phyloP scores from a whole-genome alignment of 83 land plant genomes.

The Larix sibirica region DNA sequence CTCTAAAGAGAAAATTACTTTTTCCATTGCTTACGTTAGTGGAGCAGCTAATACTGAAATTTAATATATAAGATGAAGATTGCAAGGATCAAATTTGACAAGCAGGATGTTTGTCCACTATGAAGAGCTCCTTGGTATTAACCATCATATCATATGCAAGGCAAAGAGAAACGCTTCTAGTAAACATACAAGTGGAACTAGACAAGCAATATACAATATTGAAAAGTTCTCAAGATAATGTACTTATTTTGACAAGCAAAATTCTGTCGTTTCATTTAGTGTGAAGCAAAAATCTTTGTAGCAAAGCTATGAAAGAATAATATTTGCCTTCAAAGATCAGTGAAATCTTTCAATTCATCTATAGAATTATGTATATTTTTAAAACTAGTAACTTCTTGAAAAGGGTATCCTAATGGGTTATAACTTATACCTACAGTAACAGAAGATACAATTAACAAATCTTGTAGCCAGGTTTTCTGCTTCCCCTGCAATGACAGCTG shows the following conservation, averaged over 20 bases:
- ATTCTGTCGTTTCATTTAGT: not conserved
- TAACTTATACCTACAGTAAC: no score
- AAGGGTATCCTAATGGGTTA: no score
- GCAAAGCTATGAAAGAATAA: not conserved
- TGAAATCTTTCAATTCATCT: no score
- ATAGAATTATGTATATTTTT: no score
- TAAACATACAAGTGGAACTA: not conserved
- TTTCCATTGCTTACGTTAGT: not conserved
- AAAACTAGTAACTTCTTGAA: no score
- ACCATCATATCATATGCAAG: not conserved
- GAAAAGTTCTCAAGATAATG: not conserved
- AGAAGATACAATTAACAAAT: no score
- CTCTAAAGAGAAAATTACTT: not conserved
- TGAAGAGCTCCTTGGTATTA: slow-evolving; percentile 7
- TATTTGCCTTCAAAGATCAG: no score
- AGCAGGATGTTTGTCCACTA: not conserved
- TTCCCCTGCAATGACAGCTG: no score
- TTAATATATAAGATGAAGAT: not conserved
- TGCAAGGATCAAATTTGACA: not conserved
- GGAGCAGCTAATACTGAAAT: not conserved
- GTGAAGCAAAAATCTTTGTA: not conserved
- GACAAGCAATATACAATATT: not conserved
- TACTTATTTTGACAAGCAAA: not conserved
- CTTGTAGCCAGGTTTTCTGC: no score
- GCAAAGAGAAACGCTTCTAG: not conserved